Evolutionary conservation across 768 basidiomycete species (phyloP).

Genomic region (Auricularia sp.): DNA sequence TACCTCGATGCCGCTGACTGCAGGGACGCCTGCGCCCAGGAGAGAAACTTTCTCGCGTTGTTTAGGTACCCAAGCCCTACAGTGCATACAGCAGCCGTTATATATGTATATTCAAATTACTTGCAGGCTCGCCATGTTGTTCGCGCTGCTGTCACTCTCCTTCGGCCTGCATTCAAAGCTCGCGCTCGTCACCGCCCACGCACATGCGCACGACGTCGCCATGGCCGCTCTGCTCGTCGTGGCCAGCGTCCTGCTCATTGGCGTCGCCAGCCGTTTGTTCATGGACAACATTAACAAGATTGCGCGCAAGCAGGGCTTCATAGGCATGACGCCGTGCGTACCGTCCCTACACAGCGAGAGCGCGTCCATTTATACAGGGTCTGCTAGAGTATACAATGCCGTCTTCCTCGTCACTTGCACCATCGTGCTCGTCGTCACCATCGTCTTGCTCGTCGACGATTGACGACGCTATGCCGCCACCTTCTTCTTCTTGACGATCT

Average conservation of each 20-base stretch:
- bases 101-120: neutral
- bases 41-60: neutral
- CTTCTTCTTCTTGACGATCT: constrained; percentile 44
- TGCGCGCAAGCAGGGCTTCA: neutral
- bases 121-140: neutral
- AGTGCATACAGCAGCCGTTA: neutral
- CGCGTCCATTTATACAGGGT: neutral
- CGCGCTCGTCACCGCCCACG: neutral
- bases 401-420: neutral
- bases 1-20: neutral
- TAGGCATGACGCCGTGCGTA: neutral
- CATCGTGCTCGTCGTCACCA: constrained; percentile 43
- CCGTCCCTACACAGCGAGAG: neutral
- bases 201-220: neutral
- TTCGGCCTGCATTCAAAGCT: neutral
- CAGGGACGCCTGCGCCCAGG: neutral
- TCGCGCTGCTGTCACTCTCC: neutral
- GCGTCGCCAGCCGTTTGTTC: neutral
- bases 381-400: neutral
- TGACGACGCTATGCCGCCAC: constrained; percentile 42
- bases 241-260: neutral
- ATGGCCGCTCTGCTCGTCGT: neutral
- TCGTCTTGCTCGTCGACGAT: constrained; percentile 57
- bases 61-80: neutral
- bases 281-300: neutral